Evolutionary conservation across 495 filamentous ascomycete species (phyloP), one percentile per base, ranked within the genome.

Genomic region (Penicillium paxilli): DNA sequence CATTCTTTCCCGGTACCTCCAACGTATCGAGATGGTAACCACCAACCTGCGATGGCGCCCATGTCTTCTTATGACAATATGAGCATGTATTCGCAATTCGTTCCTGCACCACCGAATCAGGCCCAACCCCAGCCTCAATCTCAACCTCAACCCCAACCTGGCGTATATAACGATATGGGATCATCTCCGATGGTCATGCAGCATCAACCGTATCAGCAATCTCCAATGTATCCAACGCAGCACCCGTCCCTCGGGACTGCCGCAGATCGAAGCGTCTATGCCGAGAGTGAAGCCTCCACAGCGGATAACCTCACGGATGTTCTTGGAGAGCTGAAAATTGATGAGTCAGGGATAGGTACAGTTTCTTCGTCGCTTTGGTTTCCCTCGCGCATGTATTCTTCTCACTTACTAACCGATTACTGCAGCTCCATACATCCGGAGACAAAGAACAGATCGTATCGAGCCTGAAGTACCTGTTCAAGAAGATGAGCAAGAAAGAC

Each of bases 281-380:
- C 59, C 58, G 77, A 86, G 33, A 78, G 79, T 47, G 88, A 91
- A 21, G 78, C 80, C 51, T 89, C 88, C 52, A 83, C 81, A 20
- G 81, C 87, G 41, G 81, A 86, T 28, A 83, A 90, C 58, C 79
- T 96, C 2, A 87, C 86, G 26, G 90, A 95, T 57, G 85, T 90
- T 28, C 76, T 94, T 47, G 92, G 93, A 16, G 89, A 91, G 44
- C 79, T 96, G 16, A 90, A 84, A 63, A 95, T 98, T 65, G 87
- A 96, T 49, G 89, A 93, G 58, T 87, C 80, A 28, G 94, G 91
- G 49, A 88, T 92, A 57, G 92, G 92, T 96, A 80, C 66, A 88
- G 66, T 53, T 25, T 26, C 60, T 51, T n/a, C n/a, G n/a, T n/a
- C n/a, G n/a, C n/a, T n/a, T n/a, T n/a, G n/a, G n/a, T n/a, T n/a